Conservation (phyloP, 1,284 basidiomycete species). For the Cryptococcus sp. region DNA sequence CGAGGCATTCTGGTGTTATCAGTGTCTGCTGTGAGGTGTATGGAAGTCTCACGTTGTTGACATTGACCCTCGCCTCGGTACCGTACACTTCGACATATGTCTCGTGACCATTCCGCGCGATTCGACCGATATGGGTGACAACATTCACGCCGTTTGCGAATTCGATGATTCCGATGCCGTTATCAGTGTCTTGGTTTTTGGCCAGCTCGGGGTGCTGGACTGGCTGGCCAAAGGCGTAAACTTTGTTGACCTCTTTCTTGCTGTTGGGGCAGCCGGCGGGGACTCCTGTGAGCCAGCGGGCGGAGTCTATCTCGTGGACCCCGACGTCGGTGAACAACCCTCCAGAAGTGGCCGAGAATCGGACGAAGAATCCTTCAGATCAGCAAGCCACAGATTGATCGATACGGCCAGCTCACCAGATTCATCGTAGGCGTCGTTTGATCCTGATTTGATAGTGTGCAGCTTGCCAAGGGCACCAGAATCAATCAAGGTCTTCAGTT, state of each 20-base stretch:
- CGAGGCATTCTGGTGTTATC: conserved; percentile 14
- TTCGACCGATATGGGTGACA: conserved; percentile 18
- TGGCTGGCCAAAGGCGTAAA: conserved; percentile 18
- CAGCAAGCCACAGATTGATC: not conserved
- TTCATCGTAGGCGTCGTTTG: conserved; percentile 31
- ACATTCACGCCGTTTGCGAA: conserved; percentile 13
- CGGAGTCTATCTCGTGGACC: conserved; percentile 8
- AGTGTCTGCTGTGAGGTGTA: too few species aligned
- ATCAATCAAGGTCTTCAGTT: conserved; percentile 18
- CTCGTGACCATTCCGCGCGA: not conserved
- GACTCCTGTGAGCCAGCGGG: conserved; percentile 3
- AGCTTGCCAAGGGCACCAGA: conserved; percentile 18
- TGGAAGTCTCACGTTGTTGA: not conserved
- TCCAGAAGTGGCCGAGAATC: conserved; percentile 11
- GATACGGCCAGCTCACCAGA: conserved; percentile 4
- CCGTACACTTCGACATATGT: not conserved
- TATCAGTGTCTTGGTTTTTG: conserved; percentile 20
- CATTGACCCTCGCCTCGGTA: not conserved
- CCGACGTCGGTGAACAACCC: conserved; percentile 16
- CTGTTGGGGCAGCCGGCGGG: conserved; percentile 3
- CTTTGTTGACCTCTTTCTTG: conserved; percentile 10
- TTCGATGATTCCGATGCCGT: conserved; percentile 17
- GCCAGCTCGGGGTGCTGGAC: conserved; percentile 18
- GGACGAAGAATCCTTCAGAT: conserved; percentile 1
- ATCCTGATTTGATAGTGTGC: conserved; percentile 25